These are phyloP conservation scores for Coniochaeta sp. DNA, from an alignment of 2,329 filamentous ascomycete species.

Conservation along the genomic window DNA sequence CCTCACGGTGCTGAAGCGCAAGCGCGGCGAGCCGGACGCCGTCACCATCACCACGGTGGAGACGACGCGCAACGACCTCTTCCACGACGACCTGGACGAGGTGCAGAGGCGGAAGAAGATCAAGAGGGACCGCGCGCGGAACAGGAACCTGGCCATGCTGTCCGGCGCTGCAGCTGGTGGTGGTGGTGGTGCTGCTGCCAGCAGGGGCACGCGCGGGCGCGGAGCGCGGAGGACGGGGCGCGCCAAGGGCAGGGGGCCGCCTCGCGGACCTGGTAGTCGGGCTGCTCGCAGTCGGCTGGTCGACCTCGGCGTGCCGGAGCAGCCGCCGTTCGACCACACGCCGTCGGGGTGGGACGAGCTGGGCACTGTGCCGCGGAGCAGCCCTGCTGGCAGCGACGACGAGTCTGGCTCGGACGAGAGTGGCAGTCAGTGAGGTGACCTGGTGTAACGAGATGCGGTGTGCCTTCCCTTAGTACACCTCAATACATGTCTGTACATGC, in stretches of 20 bases:
- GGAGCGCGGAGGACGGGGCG: neutral
- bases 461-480: neutral
- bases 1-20: conserved; percentile 56
- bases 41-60: conserved; percentile 52
- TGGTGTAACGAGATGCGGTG: too few relatives aligned
- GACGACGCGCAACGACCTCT: conserved; percentile 22
- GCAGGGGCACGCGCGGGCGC: conserved; percentile 9
- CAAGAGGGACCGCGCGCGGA: conserved; percentile 15
- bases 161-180: conserved; percentile 1
- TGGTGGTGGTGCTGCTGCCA: too few relatives aligned
- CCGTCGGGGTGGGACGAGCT: neutral
- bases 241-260: neutral
- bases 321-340: neutral
- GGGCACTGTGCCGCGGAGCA: neutral
- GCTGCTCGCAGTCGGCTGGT: neutral
- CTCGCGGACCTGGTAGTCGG: neutral
- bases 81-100: conserved; percentile 33
- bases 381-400: neutral
- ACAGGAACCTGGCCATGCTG: conserved; percentile 11
- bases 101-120: conserved; percentile 24
- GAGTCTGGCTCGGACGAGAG: neutral
- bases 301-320: neutral
- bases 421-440: neutral
- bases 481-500: too few relatives aligned
- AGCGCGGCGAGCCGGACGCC: conserved; percentile 56